A percentile compares a stretch with the other conserved stretches of the same genome.
phyloP scores from a whole-genome alignment of 306 rosid species.

The Cajanus cajan region DNA sequence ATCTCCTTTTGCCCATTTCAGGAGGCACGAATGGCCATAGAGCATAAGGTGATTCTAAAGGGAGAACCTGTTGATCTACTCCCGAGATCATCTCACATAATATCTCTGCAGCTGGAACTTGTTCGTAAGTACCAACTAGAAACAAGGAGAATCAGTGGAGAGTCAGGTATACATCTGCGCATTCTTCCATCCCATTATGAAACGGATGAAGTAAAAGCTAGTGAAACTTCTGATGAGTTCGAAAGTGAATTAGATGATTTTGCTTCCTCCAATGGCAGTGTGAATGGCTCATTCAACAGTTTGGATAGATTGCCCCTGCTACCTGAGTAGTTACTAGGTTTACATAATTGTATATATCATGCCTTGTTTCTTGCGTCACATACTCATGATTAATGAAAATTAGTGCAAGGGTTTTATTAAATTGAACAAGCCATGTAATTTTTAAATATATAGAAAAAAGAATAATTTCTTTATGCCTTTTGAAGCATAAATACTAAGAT shows the following conservation, averaged over 20 bases:
- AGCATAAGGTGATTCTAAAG: slow-evolving; percentile 73
- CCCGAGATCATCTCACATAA: slow-evolving; percentile 63
- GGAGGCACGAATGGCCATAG: slow-evolving; percentile 94
- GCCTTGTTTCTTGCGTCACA: background rate
- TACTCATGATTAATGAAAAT: background rate
- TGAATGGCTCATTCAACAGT: slow-evolving; percentile 45
- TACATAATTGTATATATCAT: background rate
- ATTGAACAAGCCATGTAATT: background rate
- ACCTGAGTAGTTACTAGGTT: slow-evolving; percentile 50
- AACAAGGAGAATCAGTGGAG: slow-evolving; percentile 49
- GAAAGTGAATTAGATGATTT: slow-evolving; percentile 47
- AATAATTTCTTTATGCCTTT: background rate
- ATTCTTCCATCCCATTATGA: slow-evolving; percentile 57
- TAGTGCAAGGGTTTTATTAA: background rate
- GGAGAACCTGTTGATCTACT: slow-evolving; percentile 76
- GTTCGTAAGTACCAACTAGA: slow-evolving; percentile 65
- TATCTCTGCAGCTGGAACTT: slow-evolving; percentile 68
- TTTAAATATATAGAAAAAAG: background rate
- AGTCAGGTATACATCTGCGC: slow-evolving; percentile 47
- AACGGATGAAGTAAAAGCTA: slow-evolving; percentile 23
- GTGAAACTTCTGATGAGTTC: slow-evolving; percentile 25
- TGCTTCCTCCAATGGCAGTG: slow-evolving; percentile 43
- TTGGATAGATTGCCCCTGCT: slow-evolving; percentile 70
- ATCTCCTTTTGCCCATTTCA: slow-evolving; percentile 34
- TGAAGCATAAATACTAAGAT: background rate